Evolutionary conservation across 495 filamentous ascomycete species (phyloP).

Genomic region (Chaetomidium leptoderma): DNA sequence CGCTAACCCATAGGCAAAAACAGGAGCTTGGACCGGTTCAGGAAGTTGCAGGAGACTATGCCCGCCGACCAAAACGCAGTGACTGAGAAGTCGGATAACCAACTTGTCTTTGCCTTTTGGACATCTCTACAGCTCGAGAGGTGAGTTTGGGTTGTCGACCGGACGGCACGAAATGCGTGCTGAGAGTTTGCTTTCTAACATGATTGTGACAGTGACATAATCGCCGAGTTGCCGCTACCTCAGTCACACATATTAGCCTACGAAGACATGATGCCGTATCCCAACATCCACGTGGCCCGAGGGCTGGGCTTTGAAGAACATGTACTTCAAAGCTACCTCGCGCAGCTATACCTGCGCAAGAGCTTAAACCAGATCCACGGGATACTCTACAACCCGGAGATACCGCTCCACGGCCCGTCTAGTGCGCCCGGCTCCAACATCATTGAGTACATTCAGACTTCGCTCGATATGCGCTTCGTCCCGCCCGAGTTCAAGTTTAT

Average conservation of each 20-base stretch:
- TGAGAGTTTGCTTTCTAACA: neutral
- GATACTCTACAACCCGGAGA: slow-evolving; percentile 66
- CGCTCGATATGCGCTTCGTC: slow-evolving; percentile 42
- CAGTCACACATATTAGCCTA: slow-evolving; percentile 71
- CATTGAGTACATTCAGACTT: slow-evolving; percentile 48
- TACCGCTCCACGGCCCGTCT: neutral
- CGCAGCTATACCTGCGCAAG: slow-evolving; percentile 81
- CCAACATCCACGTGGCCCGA: slow-evolving; percentile 46
- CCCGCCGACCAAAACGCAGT: slow-evolving; percentile 24
- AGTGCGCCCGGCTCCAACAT: slow-evolving; percentile 28
- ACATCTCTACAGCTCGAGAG: slow-evolving; percentile 92
- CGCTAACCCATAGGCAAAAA: slow-evolving; percentile 3
- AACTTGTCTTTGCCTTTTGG: slow-evolving; percentile 81
- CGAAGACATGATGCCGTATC: slow-evolving; percentile 64
- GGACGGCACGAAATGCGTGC: slow-evolving; percentile 9
- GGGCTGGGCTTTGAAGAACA: slow-evolving; percentile 42
- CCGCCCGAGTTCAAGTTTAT: slow-evolving; percentile 56
- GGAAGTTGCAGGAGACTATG: slow-evolving; percentile 28
- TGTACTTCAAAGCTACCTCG: slow-evolving; percentile 75
- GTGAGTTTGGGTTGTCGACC: slow-evolving; percentile 38
- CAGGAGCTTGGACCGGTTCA: slow-evolving; percentile 44
- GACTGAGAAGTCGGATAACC: slow-evolving; percentile 45
- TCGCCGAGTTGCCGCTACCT: slow-evolving; percentile 82
- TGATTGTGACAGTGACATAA: slow-evolving; percentile 62
- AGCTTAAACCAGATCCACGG: slow-evolving; percentile 79